phyloP scores from a whole-genome alignment of 2,329 filamentous ascomycete species.

The Cercospora brassicicola region DNA sequence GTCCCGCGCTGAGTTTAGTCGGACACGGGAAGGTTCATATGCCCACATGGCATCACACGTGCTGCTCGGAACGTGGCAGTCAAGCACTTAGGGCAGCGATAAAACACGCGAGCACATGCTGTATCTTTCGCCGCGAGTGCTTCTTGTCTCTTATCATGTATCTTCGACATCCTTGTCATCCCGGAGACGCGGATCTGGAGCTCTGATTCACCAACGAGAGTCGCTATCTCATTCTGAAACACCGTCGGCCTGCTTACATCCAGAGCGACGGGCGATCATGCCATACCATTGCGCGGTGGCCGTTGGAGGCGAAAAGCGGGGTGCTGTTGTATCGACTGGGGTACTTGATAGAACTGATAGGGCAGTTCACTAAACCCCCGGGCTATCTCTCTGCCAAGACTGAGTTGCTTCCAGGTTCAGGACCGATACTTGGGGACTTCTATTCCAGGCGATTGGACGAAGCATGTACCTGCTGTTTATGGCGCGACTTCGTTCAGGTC shows the following conservation, averaged over 20 bases:
- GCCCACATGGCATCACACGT: not conserved
- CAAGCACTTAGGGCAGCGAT: not conserved
- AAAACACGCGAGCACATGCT: not conserved
- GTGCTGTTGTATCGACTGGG: not conserved
- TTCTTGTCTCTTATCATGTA: not conserved
- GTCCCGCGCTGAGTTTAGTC: not conserved
- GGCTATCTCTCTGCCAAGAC: not conserved
- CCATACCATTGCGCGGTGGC: not conserved
- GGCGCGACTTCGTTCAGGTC: not conserved
- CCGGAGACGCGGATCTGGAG: not conserved
- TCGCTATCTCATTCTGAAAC: not conserved
- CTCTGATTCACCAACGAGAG: not conserved
- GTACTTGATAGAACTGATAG: not conserved
- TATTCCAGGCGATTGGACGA: not conserved
- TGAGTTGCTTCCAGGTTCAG: not conserved
- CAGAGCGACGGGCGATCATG: not conserved
- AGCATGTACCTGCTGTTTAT: not conserved
- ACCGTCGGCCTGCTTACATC: not conserved
- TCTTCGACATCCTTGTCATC: not conserved
- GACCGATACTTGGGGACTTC: not conserved
- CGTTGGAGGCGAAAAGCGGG: not conserved
- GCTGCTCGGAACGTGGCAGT: not conserved
- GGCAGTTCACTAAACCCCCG: not conserved
- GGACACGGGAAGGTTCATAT: not conserved
- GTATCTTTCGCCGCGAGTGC: not conserved